Base-by-base conservation (phyloP, 2,329 filamentous ascomycete species). In the Exserohilum rostratum region DNA sequence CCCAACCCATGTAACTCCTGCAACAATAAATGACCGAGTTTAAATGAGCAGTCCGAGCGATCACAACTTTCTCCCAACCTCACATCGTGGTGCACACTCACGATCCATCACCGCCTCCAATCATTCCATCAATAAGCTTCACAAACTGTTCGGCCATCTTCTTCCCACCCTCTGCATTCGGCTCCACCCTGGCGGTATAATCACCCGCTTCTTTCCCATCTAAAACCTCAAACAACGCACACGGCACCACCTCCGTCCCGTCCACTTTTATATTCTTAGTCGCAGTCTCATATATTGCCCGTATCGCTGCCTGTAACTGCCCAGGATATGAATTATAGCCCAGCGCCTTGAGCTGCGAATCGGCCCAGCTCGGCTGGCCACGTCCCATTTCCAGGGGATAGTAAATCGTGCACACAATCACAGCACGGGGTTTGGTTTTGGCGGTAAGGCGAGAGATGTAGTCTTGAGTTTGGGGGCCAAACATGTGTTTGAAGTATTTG, bases 331-430 rank as follows among this genome's bases (percentile, higher is more conserved):
- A 58, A 31, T 69, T 64, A 44, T 76, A 76, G 6, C 72, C 67
- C 20, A 76, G 39, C 1, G 61, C 52, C 35, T 59, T 70, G 13
- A 76, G 57, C 35, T 69, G 66, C 13, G 47, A 6, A 53, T 73
- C 70, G 1, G 72, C 71, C 74, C 74, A 76, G 31, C 72, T 67
- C 25, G 50, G 40, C 37, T 75, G 69, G 1, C 65, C 62, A 6
- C 64, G 49, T 0, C 62, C 52, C 2, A 58, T 50, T 53, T 76
- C 71, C 4, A 76, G 62, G 0, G 73, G 73, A 47, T 62, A 76
- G 56, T 76, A 76, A 31, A 76, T 76, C 72, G 75, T 76, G 51
- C 72, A 75, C 3, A 74, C 62, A 13, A 76, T 61, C 10, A 76
- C 63, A 11, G 69, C 68, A 9, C 66, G 64, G 1, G 74, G 74